These are phyloP conservation scores for Conoideocrella luteorostrata DNA, from an alignment of 2,329 filamentous ascomycete genomes.

Conservation along the genomic window DNA sequence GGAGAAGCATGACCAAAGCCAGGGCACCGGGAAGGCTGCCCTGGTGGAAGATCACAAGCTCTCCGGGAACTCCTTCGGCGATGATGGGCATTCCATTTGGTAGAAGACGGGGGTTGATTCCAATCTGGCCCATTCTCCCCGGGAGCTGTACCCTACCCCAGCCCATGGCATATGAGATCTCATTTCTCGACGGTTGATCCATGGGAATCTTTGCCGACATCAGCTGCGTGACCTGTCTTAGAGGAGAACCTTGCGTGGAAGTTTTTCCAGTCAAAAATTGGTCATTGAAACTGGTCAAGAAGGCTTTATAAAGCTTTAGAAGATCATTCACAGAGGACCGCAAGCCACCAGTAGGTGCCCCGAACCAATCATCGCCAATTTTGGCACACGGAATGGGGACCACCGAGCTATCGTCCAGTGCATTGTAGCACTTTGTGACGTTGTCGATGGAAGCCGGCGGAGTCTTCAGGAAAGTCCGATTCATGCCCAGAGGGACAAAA, in stretches of 20 bases:
- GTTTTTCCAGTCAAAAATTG: neutral
- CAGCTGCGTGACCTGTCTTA: conserved; percentile 1
- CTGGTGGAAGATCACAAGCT: conserved; percentile 8
- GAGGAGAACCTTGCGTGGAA: neutral
- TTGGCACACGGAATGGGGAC: conserved; percentile 1
- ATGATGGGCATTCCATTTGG: conserved; percentile 9
- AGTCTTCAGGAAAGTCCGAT: conserved; percentile 12
- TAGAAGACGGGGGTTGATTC: conserved; percentile 1
- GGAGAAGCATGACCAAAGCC: conserved; percentile 7
- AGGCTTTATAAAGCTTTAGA: conserved; percentile 6
- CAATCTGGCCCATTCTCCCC: conserved; percentile 6
- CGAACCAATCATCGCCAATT: neutral
- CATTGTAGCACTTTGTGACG: conserved; percentile 1
- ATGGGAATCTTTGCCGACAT: neutral
- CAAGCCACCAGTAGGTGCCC: conserved; percentile 4
- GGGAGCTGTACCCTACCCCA: conserved; percentile 10
- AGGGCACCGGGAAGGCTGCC: conserved; percentile 8
- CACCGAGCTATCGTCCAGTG: conserved; percentile 3
- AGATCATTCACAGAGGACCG: conserved; percentile 7
- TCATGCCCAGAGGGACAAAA: conserved; percentile 20
- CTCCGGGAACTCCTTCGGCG: neutral
- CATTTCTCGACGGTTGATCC: neutral
- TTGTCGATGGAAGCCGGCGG: neutral
- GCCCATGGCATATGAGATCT: conserved; percentile 8
- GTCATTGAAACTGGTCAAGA: conserved; percentile 4